phyloP scores from a whole-genome alignment of 129 eudicot genomes.

The Artemisia tridentata region DNA sequence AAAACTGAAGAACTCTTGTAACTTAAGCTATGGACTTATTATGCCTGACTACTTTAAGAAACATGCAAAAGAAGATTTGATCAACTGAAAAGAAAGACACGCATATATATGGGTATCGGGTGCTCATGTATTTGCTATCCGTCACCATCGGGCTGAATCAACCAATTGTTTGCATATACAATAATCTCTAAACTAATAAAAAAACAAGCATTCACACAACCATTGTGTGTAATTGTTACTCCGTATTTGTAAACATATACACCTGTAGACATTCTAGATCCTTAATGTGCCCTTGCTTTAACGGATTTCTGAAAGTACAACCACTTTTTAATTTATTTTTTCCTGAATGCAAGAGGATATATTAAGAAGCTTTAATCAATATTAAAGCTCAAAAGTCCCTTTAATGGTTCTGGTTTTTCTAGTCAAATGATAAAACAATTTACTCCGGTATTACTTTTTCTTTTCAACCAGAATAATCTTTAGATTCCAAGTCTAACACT shows the following conservation, averaged over 20 bases:
- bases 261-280: no score
- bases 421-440: neutral
- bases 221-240: neutral
- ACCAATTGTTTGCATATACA: neutral
- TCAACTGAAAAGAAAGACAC: slow-evolving; percentile 7
- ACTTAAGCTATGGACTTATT: slow-evolving; percentile 8
- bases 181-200: neutral
- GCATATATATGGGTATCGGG: slow-evolving; percentile 22
- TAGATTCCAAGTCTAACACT: no score
- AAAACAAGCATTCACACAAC: neutral
- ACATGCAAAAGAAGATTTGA: slow-evolving; percentile 29
- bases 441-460: neutral
- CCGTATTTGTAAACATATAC: neutral
- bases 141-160: neutral
- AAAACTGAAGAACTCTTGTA: slow-evolving; percentile 18
- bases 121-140: slow-evolving; percentile 7
- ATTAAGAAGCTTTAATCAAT: neutral
- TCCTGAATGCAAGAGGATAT: neutral
- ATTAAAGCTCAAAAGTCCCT: neutral
- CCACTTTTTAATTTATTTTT: neutral
- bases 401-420: neutral
- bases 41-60: slow-evolving; percentile 28
- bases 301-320: no score
- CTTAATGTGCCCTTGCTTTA: no score
- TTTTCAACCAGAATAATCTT: no score